Evolutionary conservation across 148 eudicot genomes (phyloP).

Genomic region (Vaccinium darrowii): DNA sequence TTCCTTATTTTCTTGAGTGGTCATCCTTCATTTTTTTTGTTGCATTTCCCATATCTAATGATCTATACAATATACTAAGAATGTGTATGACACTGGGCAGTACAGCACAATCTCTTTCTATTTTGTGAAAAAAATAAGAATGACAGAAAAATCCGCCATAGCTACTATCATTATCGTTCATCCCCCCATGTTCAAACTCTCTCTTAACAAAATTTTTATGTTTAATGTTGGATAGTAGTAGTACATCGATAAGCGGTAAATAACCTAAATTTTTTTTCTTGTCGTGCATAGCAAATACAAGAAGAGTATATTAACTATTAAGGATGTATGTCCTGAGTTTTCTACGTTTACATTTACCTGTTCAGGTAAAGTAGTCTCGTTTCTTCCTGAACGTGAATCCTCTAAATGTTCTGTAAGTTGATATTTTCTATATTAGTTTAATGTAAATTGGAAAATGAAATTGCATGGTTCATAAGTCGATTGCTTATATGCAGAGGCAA

Average conservation of each 20-base stretch:
- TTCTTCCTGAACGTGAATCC: background rate
- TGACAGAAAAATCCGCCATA: background rate
- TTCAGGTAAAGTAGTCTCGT: background rate
- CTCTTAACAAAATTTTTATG: background rate
- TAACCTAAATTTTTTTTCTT: background rate
- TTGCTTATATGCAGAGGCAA: constrained; percentile 40
- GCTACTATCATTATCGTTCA: background rate
- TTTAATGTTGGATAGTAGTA: background rate
- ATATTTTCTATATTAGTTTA: background rate
- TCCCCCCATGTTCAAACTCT: background rate
- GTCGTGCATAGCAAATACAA: background rate
- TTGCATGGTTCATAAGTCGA: background rate
- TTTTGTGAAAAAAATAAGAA: too few relatives aligned
- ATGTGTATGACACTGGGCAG: background rate
- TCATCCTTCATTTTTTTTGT: background rate
- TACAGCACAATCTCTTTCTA: background rate
- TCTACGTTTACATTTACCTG: background rate
- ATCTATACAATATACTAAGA: background rate
- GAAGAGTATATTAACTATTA: background rate
- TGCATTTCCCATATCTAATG: background rate
- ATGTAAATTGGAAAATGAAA: background rate
- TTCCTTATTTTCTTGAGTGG: background rate
- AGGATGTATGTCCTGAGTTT: background rate
- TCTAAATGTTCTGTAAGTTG: background rate
- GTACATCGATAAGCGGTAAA: background rate